A percentile compares a stretch with the other conserved stretches of the same genome.
phyloP scores from a whole-genome alignment of 768 basidiomycete species.

The Epithele typhae region DNA sequence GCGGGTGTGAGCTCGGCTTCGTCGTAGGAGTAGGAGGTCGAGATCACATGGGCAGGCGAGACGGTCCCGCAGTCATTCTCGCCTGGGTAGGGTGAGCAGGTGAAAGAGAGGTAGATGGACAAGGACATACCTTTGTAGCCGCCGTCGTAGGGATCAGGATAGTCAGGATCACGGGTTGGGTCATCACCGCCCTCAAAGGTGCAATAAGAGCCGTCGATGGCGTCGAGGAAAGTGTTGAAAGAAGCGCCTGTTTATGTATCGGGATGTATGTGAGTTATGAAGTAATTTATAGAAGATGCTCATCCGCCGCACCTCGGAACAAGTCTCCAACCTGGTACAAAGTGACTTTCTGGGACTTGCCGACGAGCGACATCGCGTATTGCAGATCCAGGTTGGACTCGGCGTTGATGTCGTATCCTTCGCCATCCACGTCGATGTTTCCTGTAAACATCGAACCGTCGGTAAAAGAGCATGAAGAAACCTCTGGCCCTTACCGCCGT shows the following conservation, averaged over 20 bases:
- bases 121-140: conserved; percentile 32
- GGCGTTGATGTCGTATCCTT: conserved; percentile 33
- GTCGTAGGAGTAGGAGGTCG: conserved; percentile 36
- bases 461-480: too few relatives aligned
- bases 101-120: neutral
- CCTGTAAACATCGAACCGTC: too few relatives aligned
- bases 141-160: conserved; percentile 38
- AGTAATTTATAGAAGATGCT: too few relatives aligned
- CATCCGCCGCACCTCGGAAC: neutral
- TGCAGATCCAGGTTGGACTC: conserved; percentile 75
- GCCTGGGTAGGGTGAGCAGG: neutral
- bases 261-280: too few relatives aligned
- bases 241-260: conserved; percentile 39
- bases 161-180: conserved; percentile 33
- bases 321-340: conserved; percentile 23
- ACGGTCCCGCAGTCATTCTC: conserved; percentile 31
- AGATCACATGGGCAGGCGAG: conserved; percentile 34
- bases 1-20: conserved; percentile 32
- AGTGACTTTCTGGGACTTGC: conserved; percentile 19
- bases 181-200: conserved; percentile 44
- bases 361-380: conserved; percentile 52
- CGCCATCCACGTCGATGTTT: conserved; percentile 28
- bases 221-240: conserved; percentile 43
- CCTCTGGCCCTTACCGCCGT: conserved; percentile 35
- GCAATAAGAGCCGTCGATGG: conserved; percentile 39